Conservation (phyloP, 163 green algal genomes). For the Scenedesmus sp. region DNA sequence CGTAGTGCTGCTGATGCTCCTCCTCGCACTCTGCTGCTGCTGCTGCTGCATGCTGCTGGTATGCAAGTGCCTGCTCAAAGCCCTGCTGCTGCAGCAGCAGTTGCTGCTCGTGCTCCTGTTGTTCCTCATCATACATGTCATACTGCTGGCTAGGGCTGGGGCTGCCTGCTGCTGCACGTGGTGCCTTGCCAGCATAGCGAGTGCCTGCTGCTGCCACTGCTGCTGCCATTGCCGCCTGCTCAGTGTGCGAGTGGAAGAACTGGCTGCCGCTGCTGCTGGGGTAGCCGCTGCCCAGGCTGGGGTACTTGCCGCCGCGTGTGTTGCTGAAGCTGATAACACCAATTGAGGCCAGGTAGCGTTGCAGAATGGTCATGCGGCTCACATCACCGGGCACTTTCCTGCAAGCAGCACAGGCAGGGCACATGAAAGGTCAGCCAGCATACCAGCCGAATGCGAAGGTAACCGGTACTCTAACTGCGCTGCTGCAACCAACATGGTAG, state of each 20-base stretch:
- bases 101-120: background rate
- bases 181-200: background rate
- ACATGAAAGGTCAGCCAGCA: background rate
- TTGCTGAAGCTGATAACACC: slow-evolving; percentile 31
- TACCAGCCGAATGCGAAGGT: background rate
- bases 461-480: background rate
- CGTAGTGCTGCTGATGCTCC: slow-evolving; percentile 13
- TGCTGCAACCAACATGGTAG: background rate
- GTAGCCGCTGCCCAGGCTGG: slow-evolving; percentile 46
- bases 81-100: background rate
- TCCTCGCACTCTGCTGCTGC: slow-evolving; percentile 11
- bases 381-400: slow-evolving; percentile 48
- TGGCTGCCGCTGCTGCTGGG: slow-evolving; percentile 31
- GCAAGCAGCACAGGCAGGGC: background rate
- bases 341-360: slow-evolving; percentile 43
- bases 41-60: slow-evolving; percentile 14
- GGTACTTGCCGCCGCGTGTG: background rate
- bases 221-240: background rate
- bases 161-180: background rate
- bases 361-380: slow-evolving; percentile 43
- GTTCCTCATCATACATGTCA: slow-evolving; percentile 20
- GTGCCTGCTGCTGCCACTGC: background rate
- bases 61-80: slow-evolving; percentile 1
- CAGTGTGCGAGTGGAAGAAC: slow-evolving; percentile 18
- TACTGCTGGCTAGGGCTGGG: slow-evolving; percentile 17